Conservation (phyloP, 495 filamentous ascomycete species). For the Elasticomyces elasticus region DNA sequence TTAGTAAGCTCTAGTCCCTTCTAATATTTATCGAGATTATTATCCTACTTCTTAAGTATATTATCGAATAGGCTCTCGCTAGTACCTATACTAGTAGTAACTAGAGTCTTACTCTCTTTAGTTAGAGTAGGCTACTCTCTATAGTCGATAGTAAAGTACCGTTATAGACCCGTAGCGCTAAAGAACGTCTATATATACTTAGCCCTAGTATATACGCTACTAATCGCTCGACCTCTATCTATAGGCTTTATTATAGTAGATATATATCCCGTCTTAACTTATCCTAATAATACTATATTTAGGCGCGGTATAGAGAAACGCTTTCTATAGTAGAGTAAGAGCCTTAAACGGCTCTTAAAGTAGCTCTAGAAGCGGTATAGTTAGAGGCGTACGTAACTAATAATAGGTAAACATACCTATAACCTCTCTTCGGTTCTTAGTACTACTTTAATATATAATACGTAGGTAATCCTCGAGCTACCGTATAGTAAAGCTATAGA, state of each 20-base stretch:
- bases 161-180: not conserved
- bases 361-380: not conserved
- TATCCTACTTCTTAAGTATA: not conserved
- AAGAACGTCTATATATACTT: not conserved
- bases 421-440: not conserved
- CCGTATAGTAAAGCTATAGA: not conserved
- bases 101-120: not conserved
- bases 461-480: not conserved
- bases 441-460: not conserved
- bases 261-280: not conserved
- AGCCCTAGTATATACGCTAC: not conserved
- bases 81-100: not conserved
- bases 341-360: not conserved
- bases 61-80: not conserved
- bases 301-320: not conserved
- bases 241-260: not conserved
- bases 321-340: not conserved
- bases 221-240: not conserved
- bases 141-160: not conserved
- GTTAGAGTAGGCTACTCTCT: not conserved
- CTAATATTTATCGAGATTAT: not conserved
- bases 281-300: not conserved
- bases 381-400: not conserved
- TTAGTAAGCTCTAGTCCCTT: not conserved
- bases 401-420: not conserved